Evolutionary conservation across 441 rosid species (phyloP).

Genomic region (Corymbia calophylla): DNA sequence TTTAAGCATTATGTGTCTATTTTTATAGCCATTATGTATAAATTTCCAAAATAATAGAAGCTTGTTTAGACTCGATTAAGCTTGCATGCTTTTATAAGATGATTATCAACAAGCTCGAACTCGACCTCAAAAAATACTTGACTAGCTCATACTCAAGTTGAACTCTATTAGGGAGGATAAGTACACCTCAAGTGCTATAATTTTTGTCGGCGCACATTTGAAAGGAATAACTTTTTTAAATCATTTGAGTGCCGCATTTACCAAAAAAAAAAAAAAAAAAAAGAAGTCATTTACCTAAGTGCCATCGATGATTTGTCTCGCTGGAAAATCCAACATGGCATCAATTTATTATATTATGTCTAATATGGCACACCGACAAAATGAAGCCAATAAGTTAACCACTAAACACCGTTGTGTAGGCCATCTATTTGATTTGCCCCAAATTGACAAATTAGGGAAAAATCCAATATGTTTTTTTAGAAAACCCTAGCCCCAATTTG

Average conservation of each 20-base stretch:
- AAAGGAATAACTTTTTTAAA: too few species aligned
- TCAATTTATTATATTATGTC: not conserved
- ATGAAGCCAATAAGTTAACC: not conserved
- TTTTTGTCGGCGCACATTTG: too few species aligned
- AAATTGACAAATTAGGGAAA: not conserved
- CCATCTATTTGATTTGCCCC: not conserved
- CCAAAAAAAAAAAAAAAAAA: too few species aligned
- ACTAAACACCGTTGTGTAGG: not conserved
- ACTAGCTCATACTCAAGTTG: not conserved
- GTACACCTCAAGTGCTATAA: too few species aligned
- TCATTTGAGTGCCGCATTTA: not conserved
- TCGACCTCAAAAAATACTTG: not conserved
- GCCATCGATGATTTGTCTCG: not conserved
- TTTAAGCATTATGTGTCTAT: not conserved
- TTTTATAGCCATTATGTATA: not conserved
- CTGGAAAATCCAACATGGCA: not conserved
- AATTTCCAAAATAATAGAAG: not conserved
- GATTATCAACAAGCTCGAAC: not conserved
- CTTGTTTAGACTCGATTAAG: not conserved
- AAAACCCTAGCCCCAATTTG: not conserved
- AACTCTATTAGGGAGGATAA: too few species aligned
- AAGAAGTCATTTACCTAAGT: too few species aligned
- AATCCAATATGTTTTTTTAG: not conserved
- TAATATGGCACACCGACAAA: not conserved
- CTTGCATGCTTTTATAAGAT: not conserved